A percentile compares a stretch with the other conserved stretches of the same genome.
These are phyloP conservation scores for Daldinia sp. DNA, from an alignment of 2,329 filamentous ascomycete species.

Conservation along the genomic window DNA sequence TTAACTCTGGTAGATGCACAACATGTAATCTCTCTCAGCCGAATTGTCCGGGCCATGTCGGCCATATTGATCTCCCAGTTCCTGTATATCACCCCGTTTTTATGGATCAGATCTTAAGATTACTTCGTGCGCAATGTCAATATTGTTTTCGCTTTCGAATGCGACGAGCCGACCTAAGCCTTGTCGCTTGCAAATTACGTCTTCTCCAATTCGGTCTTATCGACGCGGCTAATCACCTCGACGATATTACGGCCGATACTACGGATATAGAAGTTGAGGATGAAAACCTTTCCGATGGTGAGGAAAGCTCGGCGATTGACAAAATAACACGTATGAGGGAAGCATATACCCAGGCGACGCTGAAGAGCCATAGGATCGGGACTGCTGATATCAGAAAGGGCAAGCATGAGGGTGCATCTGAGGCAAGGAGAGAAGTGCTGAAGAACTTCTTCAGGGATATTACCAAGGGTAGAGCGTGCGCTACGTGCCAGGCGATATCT, in stretches of 20 bases:
- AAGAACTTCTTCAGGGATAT: conserved; percentile 84
- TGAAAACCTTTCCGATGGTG: conserved; percentile 70
- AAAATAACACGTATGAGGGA: conserved; percentile 61
- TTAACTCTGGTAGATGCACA: conserved; percentile 70
- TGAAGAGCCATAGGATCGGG: conserved; percentile 66
- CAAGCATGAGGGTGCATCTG: conserved; percentile 85
- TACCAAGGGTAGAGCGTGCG: conserved; percentile 73
- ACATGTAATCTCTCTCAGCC: conserved; percentile 88
- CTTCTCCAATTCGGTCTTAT: conserved; percentile 85
- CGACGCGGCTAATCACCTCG: conserved; percentile 59
- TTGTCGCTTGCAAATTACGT: conserved; percentile 83
- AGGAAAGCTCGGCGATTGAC: conserved; percentile 64
- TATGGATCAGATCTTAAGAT: conserved; percentile 86
- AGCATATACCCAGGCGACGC: conserved; percentile 75
- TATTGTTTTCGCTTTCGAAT: conserved; percentile 91
- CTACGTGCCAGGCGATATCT: conserved; percentile 72
- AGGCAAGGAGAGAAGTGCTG: conserved; percentile 77
- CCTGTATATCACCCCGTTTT: conserved; percentile 97
- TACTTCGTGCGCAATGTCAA: conserved; percentile 86
- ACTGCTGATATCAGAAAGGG: conserved; percentile 61
- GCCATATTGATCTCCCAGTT: conserved; percentile 93
- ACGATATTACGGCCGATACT: conserved; percentile 50
- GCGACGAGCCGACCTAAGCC: conserved; percentile 77
- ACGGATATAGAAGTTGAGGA: conserved; percentile 54
- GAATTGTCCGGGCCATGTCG: conserved; percentile 89